Evolutionary conservation across 1,139 yeast species (phyloP), one percentile per base, ranked within the genome.

Genomic region (Blastobotrys apis): DNA sequence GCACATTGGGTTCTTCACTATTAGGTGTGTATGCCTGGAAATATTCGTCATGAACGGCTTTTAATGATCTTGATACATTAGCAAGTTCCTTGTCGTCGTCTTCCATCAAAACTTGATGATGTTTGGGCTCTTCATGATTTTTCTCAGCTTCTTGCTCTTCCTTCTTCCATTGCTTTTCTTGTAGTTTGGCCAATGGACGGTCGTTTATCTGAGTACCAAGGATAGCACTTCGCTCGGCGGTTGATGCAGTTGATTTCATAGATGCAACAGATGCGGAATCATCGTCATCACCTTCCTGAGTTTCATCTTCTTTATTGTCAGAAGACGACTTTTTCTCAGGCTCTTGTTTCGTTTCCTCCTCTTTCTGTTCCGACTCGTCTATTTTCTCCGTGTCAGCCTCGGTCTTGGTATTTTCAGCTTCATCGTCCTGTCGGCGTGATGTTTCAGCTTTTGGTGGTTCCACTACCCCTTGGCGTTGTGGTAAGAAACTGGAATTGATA

Each of bases 401-500:
- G 26, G 34, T 43, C 34, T 47, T 45, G 3, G 40, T 35, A 5
- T 44, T 34, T 23, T 37, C 45, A n/a, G 37, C 39, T 2, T 35
- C 27, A 22, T 27, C 25, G 10, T 23, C 26, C n/a, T n/a, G n/a
- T n/a, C n/a, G n/a, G n/a, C n/a, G n/a, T 26, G 44, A 29, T 32
- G 34, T 23, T 10, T 31, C 36, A 27, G 25, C 21, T n/a, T 32
- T 21, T 5, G 49, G 45, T 12, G 53, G 55, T 6, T 47, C 44
- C 45, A 57, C 26, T 60, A 53, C 59, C 47, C 88, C 84, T 48
- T 74, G 78, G 54, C 84, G 87, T 55, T 84, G 81, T 0, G 98
- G 97, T 48, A 92, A 69, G 60, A 87, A 88, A 54, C 90, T 83
- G 19, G 96, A 86, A 61, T 94, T 94, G 58, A 94, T 94, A 69